A percentile compares a stretch with the other conserved stretches of the same genome.
These are phyloP conservation scores for Scheffersomyces lignosus DNA, from an alignment of 805 yeast genomes.

Conservation along the genomic window DNA sequence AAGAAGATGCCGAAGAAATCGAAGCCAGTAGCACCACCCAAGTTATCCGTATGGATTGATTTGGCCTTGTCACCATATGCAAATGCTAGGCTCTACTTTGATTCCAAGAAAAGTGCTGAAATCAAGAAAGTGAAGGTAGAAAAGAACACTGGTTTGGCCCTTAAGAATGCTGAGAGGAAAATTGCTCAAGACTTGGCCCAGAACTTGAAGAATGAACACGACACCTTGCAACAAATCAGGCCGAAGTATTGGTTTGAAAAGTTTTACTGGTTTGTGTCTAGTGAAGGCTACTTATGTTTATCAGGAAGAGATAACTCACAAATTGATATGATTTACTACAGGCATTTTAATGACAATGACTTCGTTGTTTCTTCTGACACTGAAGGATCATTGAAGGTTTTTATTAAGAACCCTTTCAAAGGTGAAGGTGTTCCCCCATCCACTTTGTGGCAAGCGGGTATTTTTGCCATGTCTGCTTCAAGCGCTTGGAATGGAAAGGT, in stretches of 20 bases:
- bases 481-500: constrained; percentile 89
- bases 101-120: constrained; percentile 69
- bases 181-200: constrained; percentile 70
- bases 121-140: constrained; percentile 81
- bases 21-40: constrained; percentile 11
- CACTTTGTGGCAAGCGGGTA: constrained; percentile 86
- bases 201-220: constrained; percentile 53
- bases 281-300: constrained; percentile 82
- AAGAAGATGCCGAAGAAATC: constrained; percentile 2
- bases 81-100: constrained; percentile 81
- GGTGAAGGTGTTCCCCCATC: constrained; percentile 79
- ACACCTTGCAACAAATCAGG: constrained; percentile 58
- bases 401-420: constrained; percentile 75
- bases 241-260: constrained; percentile 90
- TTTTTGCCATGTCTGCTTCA: constrained; percentile 76
- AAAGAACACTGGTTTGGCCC: constrained; percentile 71
- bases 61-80: constrained; percentile 78
- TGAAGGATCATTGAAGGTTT: constrained; percentile 71
- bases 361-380: constrained; percentile 70
- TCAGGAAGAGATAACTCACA: constrained; percentile 85
- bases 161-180: constrained; percentile 78
- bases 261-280: constrained; percentile 89
- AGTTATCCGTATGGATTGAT: constrained; percentile 62
- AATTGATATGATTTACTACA: constrained; percentile 74
- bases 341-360: constrained; percentile 75